A percentile compares a stretch with the other conserved stretches of the same genome.
Conservation (phyloP, 2,329 filamentous ascomycete genomes). For the Thermothelomyces thermophilus region DNA sequence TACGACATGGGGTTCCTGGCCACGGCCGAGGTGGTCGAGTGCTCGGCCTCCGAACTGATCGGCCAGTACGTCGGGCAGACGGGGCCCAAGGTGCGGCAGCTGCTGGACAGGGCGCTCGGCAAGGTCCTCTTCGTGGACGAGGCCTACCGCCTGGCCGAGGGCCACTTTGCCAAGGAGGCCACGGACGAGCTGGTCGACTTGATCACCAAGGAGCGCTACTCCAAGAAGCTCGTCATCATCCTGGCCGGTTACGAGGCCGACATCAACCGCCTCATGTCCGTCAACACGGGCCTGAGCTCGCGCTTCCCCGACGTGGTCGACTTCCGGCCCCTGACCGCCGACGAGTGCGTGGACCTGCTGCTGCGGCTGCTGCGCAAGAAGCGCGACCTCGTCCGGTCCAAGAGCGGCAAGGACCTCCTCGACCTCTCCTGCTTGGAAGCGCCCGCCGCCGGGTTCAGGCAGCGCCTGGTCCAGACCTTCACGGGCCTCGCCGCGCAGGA, state of each 20-base stretch:
- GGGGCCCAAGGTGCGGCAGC: slow-evolving; percentile 55
- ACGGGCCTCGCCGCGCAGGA: slow-evolving; percentile 34
- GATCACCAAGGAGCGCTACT: slow-evolving; percentile 49
- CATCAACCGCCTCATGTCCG: slow-evolving; percentile 55
- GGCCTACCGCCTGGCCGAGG: slow-evolving; percentile 58
- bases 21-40: slow-evolving; percentile 54
- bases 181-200: slow-evolving; percentile 48
- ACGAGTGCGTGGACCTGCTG: slow-evolving; percentile 42
- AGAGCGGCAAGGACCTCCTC: slow-evolving; percentile 19
- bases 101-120: slow-evolving; percentile 56
- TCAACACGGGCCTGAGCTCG: slow-evolving; percentile 57
- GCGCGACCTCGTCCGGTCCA: slow-evolving; percentile 16
- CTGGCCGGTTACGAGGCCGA: slow-evolving; percentile 62
- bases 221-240: slow-evolving; percentile 57
- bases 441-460: slow-evolving; percentile 14
- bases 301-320: slow-evolving; percentile 57
- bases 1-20: slow-evolving; percentile 67
- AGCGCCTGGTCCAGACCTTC: slow-evolving; percentile 32
- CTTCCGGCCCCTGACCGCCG: slow-evolving; percentile 42
- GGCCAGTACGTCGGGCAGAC: slow-evolving; percentile 65
- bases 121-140: slow-evolving; percentile 67
- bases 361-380: slow-evolving; percentile 27
- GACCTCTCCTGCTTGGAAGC: slow-evolving; percentile 25
- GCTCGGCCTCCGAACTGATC: slow-evolving; percentile 62
- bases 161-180: slow-evolving; percentile 50